Evolutionary conservation across 306 rosid species (phyloP), one percentile per base, ranked within the genome.

Genomic region (Vicia faba): DNA sequence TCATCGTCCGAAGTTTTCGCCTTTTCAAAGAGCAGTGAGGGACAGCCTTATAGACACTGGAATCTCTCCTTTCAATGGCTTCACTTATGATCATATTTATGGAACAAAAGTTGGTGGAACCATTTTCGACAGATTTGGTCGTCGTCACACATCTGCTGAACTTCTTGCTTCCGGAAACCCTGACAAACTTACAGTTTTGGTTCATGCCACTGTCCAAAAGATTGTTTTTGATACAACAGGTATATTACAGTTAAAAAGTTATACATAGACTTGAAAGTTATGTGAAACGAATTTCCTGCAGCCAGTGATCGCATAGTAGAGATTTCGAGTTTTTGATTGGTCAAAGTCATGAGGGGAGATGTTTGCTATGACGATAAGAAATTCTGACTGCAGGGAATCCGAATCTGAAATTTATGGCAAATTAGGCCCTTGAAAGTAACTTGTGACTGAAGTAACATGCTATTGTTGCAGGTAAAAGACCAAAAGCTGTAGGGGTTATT

Each of bases 91-190:
- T 75, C 98, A 93, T 68, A 8, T 88, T 11, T 86, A 83, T 63
- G 98, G 98, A 56, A 93, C 98, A 65, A 93, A 93, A 61, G 78
- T 93, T 58, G 98, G 98, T 12, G 98, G 98, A 64, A 93, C 98
- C 82, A 93, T 88, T 64, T 93, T 81, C 1, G 98, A 93, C 54
- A 75, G 83, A 15, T 89, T 81, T 2, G 95, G 96, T 46, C 89
- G 87, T 29, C 91, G 97, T 31, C 96, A 93, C 83, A 83, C 98
- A 0, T 77, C 98, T 36, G 97, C 97, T 12, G 98, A 93, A 40
- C 76, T 93, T 3, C 85, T 93, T 13, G 80, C 88, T 54, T 73
- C 93, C 0, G 97, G 75, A n/a, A 85, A 89, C 79, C 88, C 77
- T 14, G 75, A 40, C 12, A 89, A 82, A 40, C 96, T 93, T 19